A percentile compares a stretch with the other conserved stretches of the same genome.
Evolutionary conservation across 2,329 filamentous ascomycete genomes (phyloP).

Genomic region (Calonectria crousiana): DNA sequence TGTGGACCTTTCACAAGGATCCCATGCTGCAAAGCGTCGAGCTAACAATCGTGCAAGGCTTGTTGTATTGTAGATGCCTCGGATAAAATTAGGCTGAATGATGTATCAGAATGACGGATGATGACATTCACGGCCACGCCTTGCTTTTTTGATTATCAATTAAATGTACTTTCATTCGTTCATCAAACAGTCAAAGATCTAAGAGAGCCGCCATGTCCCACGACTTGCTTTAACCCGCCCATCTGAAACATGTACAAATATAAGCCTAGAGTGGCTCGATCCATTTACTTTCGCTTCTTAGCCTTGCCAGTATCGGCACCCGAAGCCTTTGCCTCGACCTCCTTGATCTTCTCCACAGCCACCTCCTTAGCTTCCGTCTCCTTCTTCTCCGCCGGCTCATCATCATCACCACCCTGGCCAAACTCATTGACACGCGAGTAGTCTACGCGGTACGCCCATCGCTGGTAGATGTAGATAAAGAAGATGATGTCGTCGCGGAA

Average conservation of each 20-base stretch:
- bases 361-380: conserved; percentile 54
- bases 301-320: conserved; percentile 62
- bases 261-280: background rate
- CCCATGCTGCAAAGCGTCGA: too few species aligned
- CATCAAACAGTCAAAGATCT: background rate
- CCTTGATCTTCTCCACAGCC: conserved; percentile 51
- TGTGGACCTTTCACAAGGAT: too few species aligned
- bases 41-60: too few species aligned
- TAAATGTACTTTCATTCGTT: background rate
- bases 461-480: conserved; percentile 97
- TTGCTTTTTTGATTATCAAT: conserved; percentile 15
- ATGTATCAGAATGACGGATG: background rate
- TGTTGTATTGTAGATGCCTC: background rate
- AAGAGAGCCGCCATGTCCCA: conserved; percentile 1
- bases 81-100: background rate
- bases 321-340: conserved; percentile 58
- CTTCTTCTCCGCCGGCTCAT: conserved; percentile 47
- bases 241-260: background rate
- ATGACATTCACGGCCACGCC: background rate
- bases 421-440: conserved; percentile 97
- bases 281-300: conserved; percentile 55
- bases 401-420: conserved; percentile 94
- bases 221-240: conserved; percentile 1
- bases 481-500: conserved; percentile 97
- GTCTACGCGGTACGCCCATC: conserved; percentile 92